Base-by-base conservation (phyloP, 2,329 filamentous ascomycete species). In the Claviceps lovelessii region DNA sequence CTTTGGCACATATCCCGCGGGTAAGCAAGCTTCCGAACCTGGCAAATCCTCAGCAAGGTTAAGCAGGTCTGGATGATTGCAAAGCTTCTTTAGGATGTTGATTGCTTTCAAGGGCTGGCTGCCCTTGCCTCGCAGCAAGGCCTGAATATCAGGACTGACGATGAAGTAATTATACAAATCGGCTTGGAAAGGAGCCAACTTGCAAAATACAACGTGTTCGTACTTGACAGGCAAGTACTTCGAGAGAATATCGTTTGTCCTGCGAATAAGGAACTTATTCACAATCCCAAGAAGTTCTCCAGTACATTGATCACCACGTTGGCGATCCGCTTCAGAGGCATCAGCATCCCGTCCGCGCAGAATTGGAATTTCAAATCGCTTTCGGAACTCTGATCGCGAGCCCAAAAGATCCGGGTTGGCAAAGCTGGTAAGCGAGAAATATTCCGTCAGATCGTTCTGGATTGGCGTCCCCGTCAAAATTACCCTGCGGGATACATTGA, bases 211-310 rank as follows among this genome's bases (percentile, higher is more conserved):
- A 35, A 98, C 93, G 67, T 98, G 93, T 70, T 98, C 93, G 70
- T 98, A 98, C 73, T 98, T 98, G 73, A 97, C 84, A 0, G 93
- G 93, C 56, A 98, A 73, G 66, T 98, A 98, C 69, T 98, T 98
- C 52, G 91, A 96, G 29, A 98, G 73, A 58, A 98, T 95, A 65
- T 98, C 93, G 77, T 98, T 98, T 4, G 91, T 96, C 56, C 93
- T 84, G 57, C 93, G 86, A 63, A 98, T 98, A 67, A 98, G 94
- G 72, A 98, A 98, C 65, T 95, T 96, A 73, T 97, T 98, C 65
- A 98, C 93, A 48, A 95, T 75, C 2, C 76, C 75, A 3, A 95
- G 80, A 15, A 98, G 78, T 63, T 95, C 91, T 4, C 77, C 76
- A 23, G 95, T 79, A 53, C 90, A 84, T 62, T 90, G 85, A 60